Base-by-base conservation (phyloP, 495 filamentous ascomycete species). In the Xylaria curta region DNA sequence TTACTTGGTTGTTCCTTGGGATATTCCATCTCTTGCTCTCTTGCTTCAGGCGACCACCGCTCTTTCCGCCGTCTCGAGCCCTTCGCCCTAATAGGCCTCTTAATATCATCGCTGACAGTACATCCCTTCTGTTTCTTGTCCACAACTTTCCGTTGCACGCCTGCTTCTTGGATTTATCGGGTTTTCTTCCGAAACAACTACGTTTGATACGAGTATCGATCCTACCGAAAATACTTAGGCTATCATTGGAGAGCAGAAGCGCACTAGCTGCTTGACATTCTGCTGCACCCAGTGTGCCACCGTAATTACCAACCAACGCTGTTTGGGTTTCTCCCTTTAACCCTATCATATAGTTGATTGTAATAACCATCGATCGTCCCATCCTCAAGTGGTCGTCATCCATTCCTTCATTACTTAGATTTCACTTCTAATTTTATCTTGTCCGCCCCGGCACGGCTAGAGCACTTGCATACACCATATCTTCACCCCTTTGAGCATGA, bases 401-500 rank as follows among this genome's bases (percentile, higher is more conserved):
- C 76, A 72, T 78, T 79, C 76, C 53, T 79, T 76, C 42, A 71
- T 60, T 65, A 49, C 56, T 54, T 77, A 79, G 75, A 76, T 58
- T 79, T 78, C 71, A 73, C 71, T 78, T 79, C 75, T 79, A 78
- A 79, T 79, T 44, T 26, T 19, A 53, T 66, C 59, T 75, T 31
- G 59, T 59, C 73, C 69, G 66, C 66, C 68, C 66, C 63, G 69
- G 75, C 61, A 73, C 66, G 61, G 31, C 56, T 24, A 66, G 71
- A 70, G 61, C 17, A 66, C 42, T 66, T 71, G 40, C 53, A 38
- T 53, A 59, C 61, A 26, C 28, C 71, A 69, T 53, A 53, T 72
- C 68, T 60, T 72, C 69, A 68, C 67, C 58, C 70, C 46, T 74
- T 83, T 91, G 92, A 94, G 92, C 88, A 96, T 97, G 90, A 92